Conservation (phyloP, 768 basidiomycete genomes). For the Dictyophora rubrovolvata region DNA sequence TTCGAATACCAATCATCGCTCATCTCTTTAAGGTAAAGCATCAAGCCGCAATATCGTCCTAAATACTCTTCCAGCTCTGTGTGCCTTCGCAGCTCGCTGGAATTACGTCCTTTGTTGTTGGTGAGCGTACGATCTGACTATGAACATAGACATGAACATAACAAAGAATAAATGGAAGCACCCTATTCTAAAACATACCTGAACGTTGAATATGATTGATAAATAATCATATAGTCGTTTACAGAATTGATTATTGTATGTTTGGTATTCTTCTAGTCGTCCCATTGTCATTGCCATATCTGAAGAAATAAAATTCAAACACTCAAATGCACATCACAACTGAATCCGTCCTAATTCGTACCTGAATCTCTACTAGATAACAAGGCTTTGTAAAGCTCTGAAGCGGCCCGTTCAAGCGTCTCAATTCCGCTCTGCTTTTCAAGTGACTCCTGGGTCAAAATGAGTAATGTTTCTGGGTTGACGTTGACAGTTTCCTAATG, state of each 20-base stretch:
- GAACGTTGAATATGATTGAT: conserved; percentile 83
- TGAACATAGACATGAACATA: conserved; percentile 17
- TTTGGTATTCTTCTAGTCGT: conserved; percentile 80
- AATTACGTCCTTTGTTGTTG: conserved; percentile 26
- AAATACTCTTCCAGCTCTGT: conserved; percentile 70
- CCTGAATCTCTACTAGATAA: conserved; percentile 85
- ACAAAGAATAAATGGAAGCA: background rate
- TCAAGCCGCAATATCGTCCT: conserved; percentile 78
- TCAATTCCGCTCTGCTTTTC: conserved; percentile 70
- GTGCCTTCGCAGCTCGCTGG: conserved; percentile 43
- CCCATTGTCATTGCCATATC: conserved; percentile 99
- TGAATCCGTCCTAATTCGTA: conserved; percentile 29
- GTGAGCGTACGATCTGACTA: conserved; percentile 25
- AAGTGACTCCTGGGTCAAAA: conserved; percentile 81
- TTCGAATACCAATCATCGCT: conserved; percentile 82
- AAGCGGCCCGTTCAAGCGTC: conserved; percentile 69
- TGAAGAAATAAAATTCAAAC: conserved; percentile 16
- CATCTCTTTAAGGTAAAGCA: conserved; percentile 95
- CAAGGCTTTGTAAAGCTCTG: conserved; percentile 89
- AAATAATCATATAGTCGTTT: conserved; percentile 85
- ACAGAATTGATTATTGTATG: conserved; percentile 86
- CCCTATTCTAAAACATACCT: conserved; percentile 44
- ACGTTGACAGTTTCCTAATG: conserved; percentile 98
- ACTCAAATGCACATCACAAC: too few species aligned
- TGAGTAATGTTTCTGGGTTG: conserved; percentile 60